Evolutionary conservation across 2,329 filamentous ascomycete genomes (phyloP), one percentile per base, ranked within the genome.

Genomic region (Talaromyces islandicus): DNA sequence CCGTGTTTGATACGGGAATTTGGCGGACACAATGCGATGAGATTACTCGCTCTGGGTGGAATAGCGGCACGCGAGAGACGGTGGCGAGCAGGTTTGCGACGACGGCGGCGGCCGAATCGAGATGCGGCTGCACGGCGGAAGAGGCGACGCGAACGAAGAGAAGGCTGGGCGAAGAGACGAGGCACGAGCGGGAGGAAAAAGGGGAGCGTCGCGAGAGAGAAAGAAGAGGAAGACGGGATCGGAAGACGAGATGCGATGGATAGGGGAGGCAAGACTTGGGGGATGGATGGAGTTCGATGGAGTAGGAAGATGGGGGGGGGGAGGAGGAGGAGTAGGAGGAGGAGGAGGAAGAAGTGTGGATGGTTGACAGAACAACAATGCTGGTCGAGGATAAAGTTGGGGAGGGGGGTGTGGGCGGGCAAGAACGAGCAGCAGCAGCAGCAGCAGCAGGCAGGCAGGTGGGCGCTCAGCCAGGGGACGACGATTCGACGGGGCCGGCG

Each of bases 351-450:
- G 58, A 60, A 56, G 58, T n/a, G 60, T 55, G 64, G 62, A 63
- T 63, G 64, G 62, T 35, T 35, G 57, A 62, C 62, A 38, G 35
- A 38, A 38, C 35, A 38, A 38, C 7, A 38, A 38, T 38, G 59
- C 54, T 54, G 62, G 59, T 56, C 56, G 62, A 62, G 62, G 63
- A 63, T 65, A 67, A 65, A 64, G 60, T 63, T 64, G 62, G 62
- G 59, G 62, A 57, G 59, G 62, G 59, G 56, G 58, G 61, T 57
- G 61, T 56, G 56, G 59, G 32, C 41, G 17, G 43, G 55, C 27
- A 46, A 38, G 53, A 32, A 59, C 50, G 46, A 38, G 59, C 53
- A 55, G 54, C 51, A 61, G 59, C 53, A 55, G 54, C 51, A 61
- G 59, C 53, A 55, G 54, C 53, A 55, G 54, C 51, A 61, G 59